phyloP scores from a whole-genome alignment of 2,329 filamentous ascomycete genomes.

The Ophiostoma fasciatum region DNA sequence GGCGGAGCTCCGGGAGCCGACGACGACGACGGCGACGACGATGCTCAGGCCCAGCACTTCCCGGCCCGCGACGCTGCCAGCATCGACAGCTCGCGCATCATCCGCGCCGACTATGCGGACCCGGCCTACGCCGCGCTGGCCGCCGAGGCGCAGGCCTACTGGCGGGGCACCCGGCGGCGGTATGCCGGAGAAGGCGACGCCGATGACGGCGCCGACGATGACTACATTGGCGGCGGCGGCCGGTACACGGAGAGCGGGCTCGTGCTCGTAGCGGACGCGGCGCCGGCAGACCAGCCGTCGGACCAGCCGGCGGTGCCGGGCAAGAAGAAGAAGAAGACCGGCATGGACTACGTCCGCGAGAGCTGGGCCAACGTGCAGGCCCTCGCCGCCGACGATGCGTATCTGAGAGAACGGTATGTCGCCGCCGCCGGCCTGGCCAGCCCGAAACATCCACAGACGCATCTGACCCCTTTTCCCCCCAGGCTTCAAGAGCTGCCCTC shows the following conservation, averaged over 20 bases:
- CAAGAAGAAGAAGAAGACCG: slow-evolving; percentile 23
- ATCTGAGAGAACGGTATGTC: slow-evolving; percentile 1
- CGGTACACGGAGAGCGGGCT: slow-evolving; percentile 60
- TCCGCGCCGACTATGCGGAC: slow-evolving; percentile 68
- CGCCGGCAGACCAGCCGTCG: too few species aligned
- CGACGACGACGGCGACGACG: neutral
- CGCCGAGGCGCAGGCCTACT: slow-evolving; percentile 51
- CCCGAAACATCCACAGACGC: too few species aligned
- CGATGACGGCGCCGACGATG: slow-evolving; percentile 27
- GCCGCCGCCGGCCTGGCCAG: too few species aligned
- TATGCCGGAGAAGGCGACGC: neutral
- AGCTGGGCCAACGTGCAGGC: slow-evolving; percentile 46
- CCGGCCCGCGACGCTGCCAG: slow-evolving; percentile 44
- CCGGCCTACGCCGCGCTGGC: slow-evolving; percentile 62
- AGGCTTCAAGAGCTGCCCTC: slow-evolving; percentile 28
- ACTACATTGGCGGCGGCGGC: slow-evolving; percentile 43
- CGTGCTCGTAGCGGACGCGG: slow-evolving; percentile 42
- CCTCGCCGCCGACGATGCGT: slow-evolving; percentile 27
- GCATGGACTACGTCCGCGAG: slow-evolving; percentile 42
- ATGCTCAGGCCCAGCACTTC: slow-evolving; percentile 28
- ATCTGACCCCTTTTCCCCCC: slow-evolving; percentile 16
- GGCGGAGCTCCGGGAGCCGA: too few species aligned
- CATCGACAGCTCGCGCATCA: slow-evolving; percentile 48
- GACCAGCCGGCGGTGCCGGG: slow-evolving; percentile 6
- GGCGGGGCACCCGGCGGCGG: slow-evolving; percentile 29